Base-by-base conservation (phyloP, 257 asterid genomes). In the Echium plantagineum region DNA sequence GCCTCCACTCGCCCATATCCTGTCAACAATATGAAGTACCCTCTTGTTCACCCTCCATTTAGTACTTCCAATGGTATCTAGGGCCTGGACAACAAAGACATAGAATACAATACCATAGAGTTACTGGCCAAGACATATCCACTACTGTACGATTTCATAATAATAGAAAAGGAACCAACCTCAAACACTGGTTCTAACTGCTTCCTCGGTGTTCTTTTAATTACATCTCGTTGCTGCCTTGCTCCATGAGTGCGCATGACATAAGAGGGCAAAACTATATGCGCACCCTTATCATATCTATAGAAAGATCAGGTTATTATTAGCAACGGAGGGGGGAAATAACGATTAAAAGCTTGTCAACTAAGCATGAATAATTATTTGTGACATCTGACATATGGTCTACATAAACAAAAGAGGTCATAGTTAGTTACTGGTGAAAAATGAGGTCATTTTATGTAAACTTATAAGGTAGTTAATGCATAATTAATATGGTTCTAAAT, bases 221-320 rank as follows among this genome's bases (percentile, higher is more conserved):
- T 73, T 66, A 90, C 68, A 64, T 91, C 98, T 53, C 98, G 90
- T 73, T 88, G 98, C 60, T 88, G 95, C 24, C 80, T 81, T 66
- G 94, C 83, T 61, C 98, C 98, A 76, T 85, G 98, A 9, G 95
- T 91, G 58, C 97, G 98, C 98, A 91, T 91, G 58, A 85, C 84
- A 74, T 80, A 84, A 3, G 98, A 91, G 67, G 96, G 93, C 75
- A 91, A 75, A 81, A 61, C 82, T 35, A 91, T 65, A 69, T 91
- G 83, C 52, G 82, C 98, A 69, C 98, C 98, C 74, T 81, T 82
- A 75, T 91, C 97, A 77, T 85, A 85, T 71, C 98, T 93, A 63
- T 69, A 58, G 71, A 62, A 24, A 56, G 47, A 64, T 31, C 55
- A 67, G 30, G 58, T 4, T 28, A 28, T 28, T 1, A 28, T 28